A percentile compares a stretch with the other conserved stretches of the same genome.
phyloP scores from a whole-genome alignment of 2,329 filamentous ascomycete genomes.

The Verticillium klebahnii region DNA sequence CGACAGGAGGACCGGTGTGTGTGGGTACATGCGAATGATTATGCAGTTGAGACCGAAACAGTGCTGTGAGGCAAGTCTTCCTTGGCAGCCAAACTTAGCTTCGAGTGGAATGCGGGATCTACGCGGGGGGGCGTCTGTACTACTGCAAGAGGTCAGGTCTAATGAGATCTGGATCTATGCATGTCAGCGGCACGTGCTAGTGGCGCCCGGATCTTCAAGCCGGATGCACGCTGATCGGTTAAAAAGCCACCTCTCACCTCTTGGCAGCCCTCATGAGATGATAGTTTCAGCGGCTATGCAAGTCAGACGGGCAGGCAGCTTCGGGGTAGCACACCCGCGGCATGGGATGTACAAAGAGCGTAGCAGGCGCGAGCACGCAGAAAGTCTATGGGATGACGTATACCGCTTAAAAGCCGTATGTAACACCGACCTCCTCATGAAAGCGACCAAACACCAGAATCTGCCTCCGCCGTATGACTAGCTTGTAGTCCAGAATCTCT shows the following conservation, averaged over 20 bases:
- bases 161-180: too few species aligned
- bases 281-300: not conserved
- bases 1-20: not conserved
- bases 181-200: too few species aligned
- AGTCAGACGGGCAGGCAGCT: not conserved
- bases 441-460: not conserved
- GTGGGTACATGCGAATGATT: not conserved
- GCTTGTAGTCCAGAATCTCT: not conserved
- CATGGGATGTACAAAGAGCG: not conserved
- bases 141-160: too few species aligned
- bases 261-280: not conserved
- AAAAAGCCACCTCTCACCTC: not conserved
- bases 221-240: too few species aligned
- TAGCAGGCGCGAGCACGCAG: not conserved
- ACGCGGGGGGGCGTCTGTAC: too few species aligned
- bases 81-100: not conserved
- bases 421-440: not conserved
- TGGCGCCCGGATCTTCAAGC: too few species aligned
- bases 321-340: not conserved
- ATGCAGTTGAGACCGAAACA: not conserved
- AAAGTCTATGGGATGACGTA: not conserved
- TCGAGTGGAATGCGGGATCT: too few species aligned
- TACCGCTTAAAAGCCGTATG: not conserved
- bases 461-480: not conserved
- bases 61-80: not conserved